Base-by-base conservation (phyloP, 306 rosid species). In the Cicer arietinum region DNA sequence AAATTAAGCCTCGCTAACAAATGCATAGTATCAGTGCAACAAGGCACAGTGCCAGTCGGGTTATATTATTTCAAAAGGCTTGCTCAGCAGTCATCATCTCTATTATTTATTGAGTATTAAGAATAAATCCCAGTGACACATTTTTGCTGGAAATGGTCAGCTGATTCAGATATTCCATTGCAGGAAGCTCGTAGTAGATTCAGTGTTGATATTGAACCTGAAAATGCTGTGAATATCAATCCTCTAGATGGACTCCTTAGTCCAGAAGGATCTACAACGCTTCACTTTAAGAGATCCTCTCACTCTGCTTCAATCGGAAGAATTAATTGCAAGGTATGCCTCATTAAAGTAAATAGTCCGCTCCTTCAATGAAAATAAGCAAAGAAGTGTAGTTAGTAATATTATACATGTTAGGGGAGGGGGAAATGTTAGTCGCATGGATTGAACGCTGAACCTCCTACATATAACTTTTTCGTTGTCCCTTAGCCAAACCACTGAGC, bases 171-270 rank as follows among this genome's bases (percentile, higher is more conserved):
- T 59, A 52, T 79, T 69, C 47, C 48, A 64, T 69, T 84, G 81
- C 90, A 94, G 99, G 97, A 94, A 87, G 97, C 99, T 76, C 91
- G 89, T 78, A 90, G 99, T 85, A 90, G 89, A 83, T 90, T 92
- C 80, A 85, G 75, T 25, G 83, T 88, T 35, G 96, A 94, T 71
- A 75, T 83, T 73, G 97, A 92, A 81, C 96, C 99, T 53, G 99
- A 89, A 78, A 83, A 88, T 73, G 81, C 84, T 30, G 81, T 94
- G 70, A 66, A 75, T 67, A 85, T 92, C 74, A 88, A 86, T 61
- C 99, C 96, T 25, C 66, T 54, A n/a, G 95, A 94, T 86, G 99
- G 97, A 74, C 79, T 86, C 79, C 86, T 94, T 78, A 84, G 82
- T 81, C 88, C 91, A 35, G 93, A 89, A 79, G 97, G 97, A 74